Percentiles rank a stretch among this genome's conserved stretches.
These are phyloP conservation scores for Pleurostoma richardsiae DNA, from an alignment of 2,329 filamentous ascomycete genomes.

Conservation along the genomic window DNA sequence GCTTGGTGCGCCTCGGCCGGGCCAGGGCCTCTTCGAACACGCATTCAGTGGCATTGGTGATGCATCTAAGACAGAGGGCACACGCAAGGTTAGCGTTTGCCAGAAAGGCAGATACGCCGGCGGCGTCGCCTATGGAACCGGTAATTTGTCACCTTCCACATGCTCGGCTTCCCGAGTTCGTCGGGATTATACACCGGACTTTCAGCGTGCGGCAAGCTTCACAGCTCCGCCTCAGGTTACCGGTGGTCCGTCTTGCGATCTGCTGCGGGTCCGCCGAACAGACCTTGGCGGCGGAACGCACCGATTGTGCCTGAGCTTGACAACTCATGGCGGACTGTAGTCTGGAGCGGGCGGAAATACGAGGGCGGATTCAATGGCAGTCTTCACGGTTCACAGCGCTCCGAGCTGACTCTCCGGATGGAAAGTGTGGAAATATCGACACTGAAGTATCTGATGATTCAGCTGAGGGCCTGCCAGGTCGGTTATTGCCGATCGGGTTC, in stretches of 20 bases:
- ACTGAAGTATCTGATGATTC: not conserved
- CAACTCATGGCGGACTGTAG: not conserved
- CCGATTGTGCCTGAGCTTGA: not conserved
- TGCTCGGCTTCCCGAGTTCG: not conserved
- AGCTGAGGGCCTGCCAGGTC: too few relatives aligned
- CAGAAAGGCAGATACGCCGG: not conserved
- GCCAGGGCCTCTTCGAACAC: constrained; percentile 16
- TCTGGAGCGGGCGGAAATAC: not conserved
- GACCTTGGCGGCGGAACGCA: too few relatives aligned
- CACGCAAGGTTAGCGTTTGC: not conserved
- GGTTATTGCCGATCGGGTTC: not conserved
- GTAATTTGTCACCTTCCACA: constrained; percentile 1
- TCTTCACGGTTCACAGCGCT: not conserved
- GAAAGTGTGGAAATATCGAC: not conserved
- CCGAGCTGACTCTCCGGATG: not conserved
- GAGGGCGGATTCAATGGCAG: not conserved
- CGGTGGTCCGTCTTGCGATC: constrained; percentile 1
- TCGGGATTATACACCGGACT: constrained; percentile 12
- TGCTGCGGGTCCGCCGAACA: too few relatives aligned
- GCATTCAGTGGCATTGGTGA: constrained; percentile 9
- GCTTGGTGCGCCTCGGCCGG: constrained; percentile 13
- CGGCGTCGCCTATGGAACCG: constrained; percentile 11
- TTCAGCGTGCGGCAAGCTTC: constrained; percentile 14
- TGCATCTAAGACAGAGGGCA: constrained; percentile 5
- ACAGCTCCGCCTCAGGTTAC: constrained; percentile 14